Percentiles rank a stretch among this genome's conserved stretches.
phyloP scores from a whole-genome alignment of 768 basidiomycete genomes.

The Mrakia blollopis region DNA sequence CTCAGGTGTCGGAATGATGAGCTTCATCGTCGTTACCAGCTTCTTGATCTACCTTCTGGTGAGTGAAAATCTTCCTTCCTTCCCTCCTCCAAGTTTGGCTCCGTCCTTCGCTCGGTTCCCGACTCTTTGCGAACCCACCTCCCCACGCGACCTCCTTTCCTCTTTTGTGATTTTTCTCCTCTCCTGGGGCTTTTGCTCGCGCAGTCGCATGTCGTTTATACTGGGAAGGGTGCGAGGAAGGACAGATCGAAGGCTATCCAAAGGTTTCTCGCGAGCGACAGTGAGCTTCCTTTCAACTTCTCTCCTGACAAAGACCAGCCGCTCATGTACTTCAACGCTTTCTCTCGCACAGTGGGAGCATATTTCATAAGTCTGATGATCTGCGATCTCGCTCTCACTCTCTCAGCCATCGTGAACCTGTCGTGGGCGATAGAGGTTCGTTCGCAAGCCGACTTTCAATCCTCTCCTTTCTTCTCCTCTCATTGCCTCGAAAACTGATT shows the following conservation, averaged over 20 bases:
- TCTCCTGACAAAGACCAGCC: background rate
- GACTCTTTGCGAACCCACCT: background rate
- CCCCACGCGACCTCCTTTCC: background rate
- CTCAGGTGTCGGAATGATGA: background rate
- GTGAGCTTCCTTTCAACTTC: background rate
- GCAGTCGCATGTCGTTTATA: constrained; percentile 1
- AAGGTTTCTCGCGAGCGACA: background rate
- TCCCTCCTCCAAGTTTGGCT: background rate
- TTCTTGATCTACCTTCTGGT: background rate
- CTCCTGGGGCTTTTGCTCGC: background rate
- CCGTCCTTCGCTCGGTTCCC: too few relatives aligned
- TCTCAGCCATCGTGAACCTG: background rate
- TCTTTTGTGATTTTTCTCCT: background rate
- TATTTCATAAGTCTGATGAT: background rate
- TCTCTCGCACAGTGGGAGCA: background rate
- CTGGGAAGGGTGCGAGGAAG: background rate
- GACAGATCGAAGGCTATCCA: background rate
- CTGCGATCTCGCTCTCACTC: background rate
- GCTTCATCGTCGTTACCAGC: background rate
- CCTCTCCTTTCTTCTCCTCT: too few relatives aligned
- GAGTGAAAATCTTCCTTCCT: background rate
- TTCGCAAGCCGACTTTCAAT: background rate
- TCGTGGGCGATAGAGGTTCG: background rate
- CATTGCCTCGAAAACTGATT: too few relatives aligned
- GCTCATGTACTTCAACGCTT: background rate